These are phyloP conservation scores for Angophora floribunda DNA, from an alignment of 345 rosid species.

Conservation along the genomic window DNA sequence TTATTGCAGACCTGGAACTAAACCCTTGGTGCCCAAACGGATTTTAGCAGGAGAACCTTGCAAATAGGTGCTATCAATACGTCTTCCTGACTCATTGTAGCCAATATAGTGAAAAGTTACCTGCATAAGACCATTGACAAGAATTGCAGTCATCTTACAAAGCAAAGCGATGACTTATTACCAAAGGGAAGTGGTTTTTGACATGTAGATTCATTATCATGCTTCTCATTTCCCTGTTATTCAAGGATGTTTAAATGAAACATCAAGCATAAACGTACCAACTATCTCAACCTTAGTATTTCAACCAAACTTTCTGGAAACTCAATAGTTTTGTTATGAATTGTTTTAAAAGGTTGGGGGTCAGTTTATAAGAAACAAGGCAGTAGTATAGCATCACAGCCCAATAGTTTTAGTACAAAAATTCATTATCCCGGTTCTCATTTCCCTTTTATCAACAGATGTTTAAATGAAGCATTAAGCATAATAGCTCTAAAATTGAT, in stretches of 20 bases:
- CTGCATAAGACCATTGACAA: constrained; percentile 28
- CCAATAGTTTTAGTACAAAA: not conserved
- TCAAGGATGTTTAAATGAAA: not conserved
- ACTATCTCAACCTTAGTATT: not conserved
- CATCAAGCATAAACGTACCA: not conserved
- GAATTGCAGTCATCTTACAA: not conserved
- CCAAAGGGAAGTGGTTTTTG: not conserved
- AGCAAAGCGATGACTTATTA: not conserved
- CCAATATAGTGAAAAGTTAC: constrained; percentile 82
- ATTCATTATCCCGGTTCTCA: not conserved
- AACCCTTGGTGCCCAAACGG: constrained; percentile 79
- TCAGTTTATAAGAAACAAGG: not conserved
- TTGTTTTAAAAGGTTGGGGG: not conserved
- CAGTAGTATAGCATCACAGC: not conserved
- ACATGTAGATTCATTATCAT: not conserved
- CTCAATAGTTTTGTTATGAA: not conserved
- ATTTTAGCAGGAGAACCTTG: constrained; percentile 87
- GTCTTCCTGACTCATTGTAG: constrained; percentile 84
- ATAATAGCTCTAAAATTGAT: not conserved
- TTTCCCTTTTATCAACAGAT: not conserved
- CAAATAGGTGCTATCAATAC: constrained; percentile 86
- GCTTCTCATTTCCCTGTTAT: not conserved
- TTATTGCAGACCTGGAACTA: constrained; percentile 65
- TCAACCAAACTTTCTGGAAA: not conserved
- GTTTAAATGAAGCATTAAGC: not conserved